These are phyloP conservation scores for Nepenthes mirabilis DNA, from an alignment of 148 eudicot genomes.

Conservation along the genomic window DNA sequence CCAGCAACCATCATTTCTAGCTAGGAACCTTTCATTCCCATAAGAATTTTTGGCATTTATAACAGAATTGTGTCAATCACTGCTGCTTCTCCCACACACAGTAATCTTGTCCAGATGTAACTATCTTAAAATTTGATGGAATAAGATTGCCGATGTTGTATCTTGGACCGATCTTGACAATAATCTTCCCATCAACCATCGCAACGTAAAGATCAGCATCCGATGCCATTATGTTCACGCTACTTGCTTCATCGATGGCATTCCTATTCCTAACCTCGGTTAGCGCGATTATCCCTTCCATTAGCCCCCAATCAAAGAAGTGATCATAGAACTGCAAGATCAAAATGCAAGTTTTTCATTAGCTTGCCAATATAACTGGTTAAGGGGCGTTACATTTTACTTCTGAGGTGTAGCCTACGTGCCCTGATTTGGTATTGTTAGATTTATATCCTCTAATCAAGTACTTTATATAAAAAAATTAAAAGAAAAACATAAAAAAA, in stretches of 20 bases:
- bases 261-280: slow-evolving; percentile 22
- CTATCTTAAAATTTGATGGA: slow-evolving; percentile 29
- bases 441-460: too few species aligned
- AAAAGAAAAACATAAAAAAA: too few species aligned
- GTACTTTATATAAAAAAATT: too few species aligned
- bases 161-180: slow-evolving; percentile 40
- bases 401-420: too few species aligned
- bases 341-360: background rate
- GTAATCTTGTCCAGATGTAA: slow-evolving; percentile 32
- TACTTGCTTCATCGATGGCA: slow-evolving; percentile 30
- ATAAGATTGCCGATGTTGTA: slow-evolving; percentile 28
- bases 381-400: too few species aligned
- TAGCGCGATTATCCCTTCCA: slow-evolving; percentile 24
- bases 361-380: too few species aligned
- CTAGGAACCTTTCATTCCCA: too few species aligned
- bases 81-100: slow-evolving; percentile 35
- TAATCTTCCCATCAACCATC: slow-evolving; percentile 31
- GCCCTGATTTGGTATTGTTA: too few species aligned
- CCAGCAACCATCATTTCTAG: too few species aligned
- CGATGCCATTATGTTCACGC: slow-evolving; percentile 34
- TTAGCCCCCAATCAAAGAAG: slow-evolving; percentile 40
- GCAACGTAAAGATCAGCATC: slow-evolving; percentile 45
- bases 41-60: too few species aligned
- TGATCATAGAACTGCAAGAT: slow-evolving; percentile 38
- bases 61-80: too few species aligned